phyloP scores from a whole-genome alignment of 1,284 basidiomycete genomes.

The Cerrena zonata region DNA sequence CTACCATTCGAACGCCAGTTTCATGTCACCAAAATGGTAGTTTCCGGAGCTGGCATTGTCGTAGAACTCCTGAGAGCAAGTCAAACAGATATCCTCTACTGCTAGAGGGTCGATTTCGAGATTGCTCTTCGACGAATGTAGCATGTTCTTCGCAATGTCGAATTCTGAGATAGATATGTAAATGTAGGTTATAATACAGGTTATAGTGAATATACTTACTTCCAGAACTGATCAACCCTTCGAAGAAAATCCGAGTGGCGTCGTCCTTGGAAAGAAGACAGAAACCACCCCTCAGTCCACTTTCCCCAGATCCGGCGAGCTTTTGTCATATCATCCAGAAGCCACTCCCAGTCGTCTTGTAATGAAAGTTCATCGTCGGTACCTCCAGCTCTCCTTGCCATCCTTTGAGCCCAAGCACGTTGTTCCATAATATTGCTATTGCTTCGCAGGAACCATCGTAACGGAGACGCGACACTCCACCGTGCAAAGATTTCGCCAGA shows the following conservation, averaged over 20 bases:
- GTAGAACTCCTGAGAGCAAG: slow-evolving; percentile 82
- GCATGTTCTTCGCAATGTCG: slow-evolving; percentile 63
- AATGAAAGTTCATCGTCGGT: slow-evolving; percentile 50
- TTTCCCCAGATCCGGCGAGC: slow-evolving; percentile 62
- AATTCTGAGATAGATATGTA: slow-evolving; percentile 52
- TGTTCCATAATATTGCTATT: slow-evolving; percentile 64
- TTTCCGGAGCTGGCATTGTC: slow-evolving; percentile 90
- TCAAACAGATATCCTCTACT: slow-evolving; percentile 75
- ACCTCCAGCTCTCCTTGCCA: slow-evolving; percentile 71
- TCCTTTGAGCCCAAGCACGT: slow-evolving; percentile 77
- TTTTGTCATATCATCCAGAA: slow-evolving; percentile 87
- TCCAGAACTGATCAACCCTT: slow-evolving; percentile 77
- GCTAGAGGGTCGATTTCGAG: slow-evolving; percentile 44
- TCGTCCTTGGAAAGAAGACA: slow-evolving; percentile 69
- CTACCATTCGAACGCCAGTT: slow-evolving; percentile 89
- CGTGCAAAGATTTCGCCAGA: slow-evolving; percentile 84
- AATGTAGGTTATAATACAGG: neutral
- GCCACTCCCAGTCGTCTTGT: slow-evolving; percentile 75
- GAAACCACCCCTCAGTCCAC: slow-evolving; percentile 66
- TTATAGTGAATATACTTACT: slow-evolving; percentile 55
- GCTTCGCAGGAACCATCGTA: slow-evolving; percentile 83
- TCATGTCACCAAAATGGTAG: slow-evolving; percentile 89
- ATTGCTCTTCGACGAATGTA: slow-evolving; percentile 49
- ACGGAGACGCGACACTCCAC: slow-evolving; percentile 76
- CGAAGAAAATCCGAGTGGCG: slow-evolving; percentile 73